Conservation (phyloP, 805 yeast species). For the Alloascoidea africana region DNA sequence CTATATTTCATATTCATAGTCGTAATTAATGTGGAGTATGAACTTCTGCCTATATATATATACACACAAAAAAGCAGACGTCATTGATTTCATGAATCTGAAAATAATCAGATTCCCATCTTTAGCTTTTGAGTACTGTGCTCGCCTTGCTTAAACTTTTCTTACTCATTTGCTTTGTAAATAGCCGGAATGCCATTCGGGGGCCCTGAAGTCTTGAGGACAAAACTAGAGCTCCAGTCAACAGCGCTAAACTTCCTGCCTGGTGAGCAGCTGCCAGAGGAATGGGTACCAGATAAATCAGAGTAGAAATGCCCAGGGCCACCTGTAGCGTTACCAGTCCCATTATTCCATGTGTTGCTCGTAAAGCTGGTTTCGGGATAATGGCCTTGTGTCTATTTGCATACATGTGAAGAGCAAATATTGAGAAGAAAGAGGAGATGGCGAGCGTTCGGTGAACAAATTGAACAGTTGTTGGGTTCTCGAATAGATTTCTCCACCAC, state of each 20-base stretch:
- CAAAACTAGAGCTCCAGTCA: conserved; percentile 62
- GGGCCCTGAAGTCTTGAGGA: conserved; percentile 47
- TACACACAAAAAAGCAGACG: too few relatives aligned
- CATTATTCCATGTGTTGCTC: conserved; percentile 50
- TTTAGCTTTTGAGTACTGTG: too few relatives aligned
- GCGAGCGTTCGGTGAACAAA: conserved; percentile 81
- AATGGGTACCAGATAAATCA: conserved; percentile 80
- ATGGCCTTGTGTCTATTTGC: conserved; percentile 23
- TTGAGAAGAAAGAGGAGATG: conserved; percentile 57
- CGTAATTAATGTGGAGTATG: too few relatives aligned
- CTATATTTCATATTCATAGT: too few relatives aligned
- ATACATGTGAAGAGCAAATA: conserved; percentile 34
- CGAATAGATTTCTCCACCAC: conserved; percentile 85
- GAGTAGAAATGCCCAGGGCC: conserved; percentile 71
- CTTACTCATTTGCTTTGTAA: background rate
- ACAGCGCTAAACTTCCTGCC: conserved; percentile 85
- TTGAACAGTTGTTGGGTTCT: conserved; percentile 94
- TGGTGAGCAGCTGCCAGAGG: conserved; percentile 93
- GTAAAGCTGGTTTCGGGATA: conserved; percentile 43
- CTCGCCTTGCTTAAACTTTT: background rate
- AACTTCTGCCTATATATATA: too few relatives aligned
- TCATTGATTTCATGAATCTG: too few relatives aligned
- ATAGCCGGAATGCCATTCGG: conserved; percentile 19
- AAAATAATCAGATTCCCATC: too few relatives aligned
- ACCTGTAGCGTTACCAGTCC: conserved; percentile 80